phyloP scores from a whole-genome alignment of 2,329 filamentous ascomycete species.

The Didymella exigua region DNA sequence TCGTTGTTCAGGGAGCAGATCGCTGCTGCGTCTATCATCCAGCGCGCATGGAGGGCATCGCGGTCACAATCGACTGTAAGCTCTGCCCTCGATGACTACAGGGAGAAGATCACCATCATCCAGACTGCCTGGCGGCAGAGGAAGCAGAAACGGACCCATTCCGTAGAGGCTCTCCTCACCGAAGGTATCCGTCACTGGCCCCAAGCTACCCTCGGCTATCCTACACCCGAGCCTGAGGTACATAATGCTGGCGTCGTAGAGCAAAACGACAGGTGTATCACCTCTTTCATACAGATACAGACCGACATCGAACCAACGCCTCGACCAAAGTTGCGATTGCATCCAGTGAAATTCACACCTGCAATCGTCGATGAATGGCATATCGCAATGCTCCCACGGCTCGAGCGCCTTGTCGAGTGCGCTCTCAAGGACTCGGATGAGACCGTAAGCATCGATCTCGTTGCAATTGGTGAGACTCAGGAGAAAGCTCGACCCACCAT shows the following conservation, averaged over 20 bases:
- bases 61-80: constrained; percentile 27
- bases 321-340: constrained; percentile 47
- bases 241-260: constrained; percentile 24
- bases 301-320: constrained; percentile 34
- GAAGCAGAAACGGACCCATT: constrained; percentile 36
- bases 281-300: constrained; percentile 44
- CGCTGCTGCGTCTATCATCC: constrained; percentile 43
- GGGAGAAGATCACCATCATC: constrained; percentile 46
- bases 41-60: constrained; percentile 45
- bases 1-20: constrained; percentile 36
- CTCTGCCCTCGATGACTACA: constrained; percentile 45
- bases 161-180: constrained; percentile 40
- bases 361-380: constrained; percentile 75
- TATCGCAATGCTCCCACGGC: constrained; percentile 70
- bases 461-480: constrained; percentile 72
- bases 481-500: constrained; percentile 73
- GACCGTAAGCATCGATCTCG: constrained; percentile 77
- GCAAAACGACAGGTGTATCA: constrained; percentile 30
- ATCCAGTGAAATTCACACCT: constrained; percentile 60
- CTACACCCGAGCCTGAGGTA: constrained; percentile 42
- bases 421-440: constrained; percentile 77
- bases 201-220: constrained; percentile 41
- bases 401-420: constrained; percentile 71
- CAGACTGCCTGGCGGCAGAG: constrained; percentile 48
- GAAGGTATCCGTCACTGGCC: constrained; percentile 43